phyloP scores from a whole-genome alignment of 1,284 basidiomycete genomes.

The Vanrija sp. region DNA sequence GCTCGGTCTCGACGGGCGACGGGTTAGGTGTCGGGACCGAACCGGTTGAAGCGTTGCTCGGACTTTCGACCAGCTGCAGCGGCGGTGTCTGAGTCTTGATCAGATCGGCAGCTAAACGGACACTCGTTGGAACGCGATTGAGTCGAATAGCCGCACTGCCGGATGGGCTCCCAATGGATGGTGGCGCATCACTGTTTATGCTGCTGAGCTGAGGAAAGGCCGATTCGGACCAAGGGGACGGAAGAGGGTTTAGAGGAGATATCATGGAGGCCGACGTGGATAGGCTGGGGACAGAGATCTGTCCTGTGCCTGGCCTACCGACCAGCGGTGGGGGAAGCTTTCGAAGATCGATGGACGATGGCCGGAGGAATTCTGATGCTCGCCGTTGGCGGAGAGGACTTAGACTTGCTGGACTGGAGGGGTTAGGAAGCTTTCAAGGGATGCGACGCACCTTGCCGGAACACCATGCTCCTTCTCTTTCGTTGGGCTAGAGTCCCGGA shows the following conservation, averaged over 20 bases:
- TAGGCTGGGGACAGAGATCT: conserved; percentile 20
- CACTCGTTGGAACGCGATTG: conserved; percentile 55
- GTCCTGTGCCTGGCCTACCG: conserved; percentile 2
- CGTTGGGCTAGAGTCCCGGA: conserved; percentile 32
- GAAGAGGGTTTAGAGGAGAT: conserved; percentile 48
- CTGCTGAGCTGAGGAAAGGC: conserved; percentile 29
- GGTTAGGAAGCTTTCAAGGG: neutral
- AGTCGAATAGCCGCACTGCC: conserved; percentile 50
- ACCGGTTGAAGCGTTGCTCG: conserved; percentile 15
- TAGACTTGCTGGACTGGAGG: neutral
- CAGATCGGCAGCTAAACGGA: conserved; percentile 53
- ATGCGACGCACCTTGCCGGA: neutral
- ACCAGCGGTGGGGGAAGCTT: conserved; percentile 26
- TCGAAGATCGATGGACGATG: conserved; percentile 27
- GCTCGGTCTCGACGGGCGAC: conserved; percentile 18
- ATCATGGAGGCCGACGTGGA: conserved; percentile 46
- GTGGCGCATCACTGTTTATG: conserved; percentile 21
- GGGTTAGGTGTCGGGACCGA: conserved; percentile 34
- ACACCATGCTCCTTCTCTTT: conserved; percentile 9
- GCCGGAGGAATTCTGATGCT: conserved; percentile 41
- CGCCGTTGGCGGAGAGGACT: conserved; percentile 36
- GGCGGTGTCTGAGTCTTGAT: conserved; percentile 31
- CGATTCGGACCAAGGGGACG: conserved; percentile 43
- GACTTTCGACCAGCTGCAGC: conserved; percentile 3
- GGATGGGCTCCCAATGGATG: conserved; percentile 25